These are phyloP conservation scores for Neurospora africana DNA, from an alignment of 495 filamentous ascomycete genomes.

Conservation along the genomic window DNA sequence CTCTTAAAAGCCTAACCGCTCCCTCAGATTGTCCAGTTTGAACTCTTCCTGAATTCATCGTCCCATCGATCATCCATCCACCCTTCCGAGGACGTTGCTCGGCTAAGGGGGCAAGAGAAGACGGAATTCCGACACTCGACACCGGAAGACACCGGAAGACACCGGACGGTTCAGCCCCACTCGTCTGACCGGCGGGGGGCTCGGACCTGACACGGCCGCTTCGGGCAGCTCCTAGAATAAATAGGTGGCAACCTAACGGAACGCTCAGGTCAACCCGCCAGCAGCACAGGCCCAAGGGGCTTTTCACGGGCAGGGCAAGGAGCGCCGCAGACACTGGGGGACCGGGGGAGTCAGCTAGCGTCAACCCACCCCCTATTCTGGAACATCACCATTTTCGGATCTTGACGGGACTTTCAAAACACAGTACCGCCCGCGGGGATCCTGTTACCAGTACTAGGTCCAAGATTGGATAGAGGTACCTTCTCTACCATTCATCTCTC, in stretches of 20 bases:
- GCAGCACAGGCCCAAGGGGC: not conserved
- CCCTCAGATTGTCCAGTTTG: not conserved
- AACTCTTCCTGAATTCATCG: not conserved
- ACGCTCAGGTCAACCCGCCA: not conserved
- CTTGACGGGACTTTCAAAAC: not conserved
- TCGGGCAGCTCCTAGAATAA: not conserved
- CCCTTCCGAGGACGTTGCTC: not conserved
- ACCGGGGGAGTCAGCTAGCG: not conserved
- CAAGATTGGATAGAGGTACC: not conserved
- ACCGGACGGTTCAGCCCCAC: not conserved
- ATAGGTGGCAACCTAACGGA: no score
- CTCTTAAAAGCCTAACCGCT: not conserved
- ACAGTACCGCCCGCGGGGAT: not conserved
- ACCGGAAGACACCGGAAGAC: not conserved
- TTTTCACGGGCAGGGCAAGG: not conserved
- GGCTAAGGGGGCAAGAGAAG: not conserved
- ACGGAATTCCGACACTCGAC: not conserved
- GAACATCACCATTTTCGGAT: not conserved
- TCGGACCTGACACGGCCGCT: not conserved
- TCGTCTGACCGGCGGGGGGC: not conserved
- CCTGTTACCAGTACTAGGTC: not conserved
- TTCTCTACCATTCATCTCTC: not conserved
- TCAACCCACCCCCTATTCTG: not conserved
- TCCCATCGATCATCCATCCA: not conserved
- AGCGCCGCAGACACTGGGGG: not conserved